These are phyloP conservation scores for Davidsoniella eucalypti DNA, from an alignment of 2,329 filamentous ascomycete genomes.

Conservation along the genomic window DNA sequence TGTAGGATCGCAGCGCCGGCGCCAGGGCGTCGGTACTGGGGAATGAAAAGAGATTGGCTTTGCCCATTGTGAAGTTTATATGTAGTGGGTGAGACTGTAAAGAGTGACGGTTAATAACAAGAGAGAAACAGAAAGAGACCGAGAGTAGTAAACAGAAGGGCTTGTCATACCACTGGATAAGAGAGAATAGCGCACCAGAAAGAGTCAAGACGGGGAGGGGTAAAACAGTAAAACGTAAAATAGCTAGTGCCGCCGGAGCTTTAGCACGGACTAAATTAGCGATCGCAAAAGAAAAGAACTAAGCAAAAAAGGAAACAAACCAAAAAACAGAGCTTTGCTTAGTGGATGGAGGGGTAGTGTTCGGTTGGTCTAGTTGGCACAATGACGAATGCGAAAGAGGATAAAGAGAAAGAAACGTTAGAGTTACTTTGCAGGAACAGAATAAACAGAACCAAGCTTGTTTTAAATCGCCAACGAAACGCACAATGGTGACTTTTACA, in stretches of 20 bases:
- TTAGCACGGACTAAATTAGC: too few species aligned
- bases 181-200: not conserved
- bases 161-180: not conserved
- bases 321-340: constrained; percentile 6
- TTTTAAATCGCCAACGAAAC: not conserved
- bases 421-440: not conserved
- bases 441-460: not conserved
- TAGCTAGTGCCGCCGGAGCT: too few species aligned
- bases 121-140: not conserved
- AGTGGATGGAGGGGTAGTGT: not conserved
- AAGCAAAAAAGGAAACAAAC: not conserved
- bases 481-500: too few species aligned
- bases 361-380: not conserved
- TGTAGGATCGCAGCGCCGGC: constrained; percentile 60
- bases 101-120: not conserved
- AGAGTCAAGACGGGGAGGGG: too few species aligned
- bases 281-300: not conserved
- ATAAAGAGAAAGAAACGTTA: not conserved
- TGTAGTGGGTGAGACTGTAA: not conserved
- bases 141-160: not conserved
- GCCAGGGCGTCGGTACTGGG: constrained; percentile 53
- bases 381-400: not conserved
- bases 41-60: constrained; percentile 68
- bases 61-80: constrained; percentile 29
- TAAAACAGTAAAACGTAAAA: too few species aligned